A percentile compares a stretch with the other conserved stretches of the same genome.
Conservation (phyloP, 371 early-diverging fungal genomes). For the Mortierella sp. region DNA sequence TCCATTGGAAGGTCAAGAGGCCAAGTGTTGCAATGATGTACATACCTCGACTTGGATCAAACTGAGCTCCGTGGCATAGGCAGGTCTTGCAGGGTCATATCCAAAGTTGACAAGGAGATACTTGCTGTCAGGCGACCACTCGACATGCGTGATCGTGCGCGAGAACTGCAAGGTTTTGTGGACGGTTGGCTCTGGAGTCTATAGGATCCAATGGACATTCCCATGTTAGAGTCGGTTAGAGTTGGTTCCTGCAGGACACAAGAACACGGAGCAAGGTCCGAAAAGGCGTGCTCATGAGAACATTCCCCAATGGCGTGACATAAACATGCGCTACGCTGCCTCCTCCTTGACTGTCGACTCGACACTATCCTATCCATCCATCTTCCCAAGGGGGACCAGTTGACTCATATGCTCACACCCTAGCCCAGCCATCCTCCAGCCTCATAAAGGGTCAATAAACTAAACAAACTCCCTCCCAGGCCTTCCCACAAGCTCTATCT, state of each 20-base stretch:
- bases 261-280: neutral
- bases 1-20: neutral
- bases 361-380: too few species aligned
- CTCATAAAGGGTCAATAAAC: too few species aligned
- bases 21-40: neutral
- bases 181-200: conserved; percentile 36
- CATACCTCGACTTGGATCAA: conserved; percentile 33
- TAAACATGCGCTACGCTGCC: too few species aligned
- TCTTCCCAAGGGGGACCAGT: too few species aligned
- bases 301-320: too few species aligned
- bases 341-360: too few species aligned
- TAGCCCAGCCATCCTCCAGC: too few species aligned
- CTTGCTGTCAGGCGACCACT: conserved; percentile 46
- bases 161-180: conserved; percentile 25
- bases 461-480: too few species aligned
- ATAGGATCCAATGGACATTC: conserved; percentile 5
- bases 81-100: conserved; percentile 9
- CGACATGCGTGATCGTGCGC: conserved; percentile 35
- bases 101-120: conserved; percentile 37
- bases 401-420: too few species aligned
- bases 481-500: too few species aligned
- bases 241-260: neutral
- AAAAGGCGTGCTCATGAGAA: too few species aligned
- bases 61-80: conserved; percentile 22
- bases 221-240: neutral